Evolutionary conservation across 495 filamentous ascomycete genomes (phyloP).

Genomic region (Rhypophila decipiens): DNA sequence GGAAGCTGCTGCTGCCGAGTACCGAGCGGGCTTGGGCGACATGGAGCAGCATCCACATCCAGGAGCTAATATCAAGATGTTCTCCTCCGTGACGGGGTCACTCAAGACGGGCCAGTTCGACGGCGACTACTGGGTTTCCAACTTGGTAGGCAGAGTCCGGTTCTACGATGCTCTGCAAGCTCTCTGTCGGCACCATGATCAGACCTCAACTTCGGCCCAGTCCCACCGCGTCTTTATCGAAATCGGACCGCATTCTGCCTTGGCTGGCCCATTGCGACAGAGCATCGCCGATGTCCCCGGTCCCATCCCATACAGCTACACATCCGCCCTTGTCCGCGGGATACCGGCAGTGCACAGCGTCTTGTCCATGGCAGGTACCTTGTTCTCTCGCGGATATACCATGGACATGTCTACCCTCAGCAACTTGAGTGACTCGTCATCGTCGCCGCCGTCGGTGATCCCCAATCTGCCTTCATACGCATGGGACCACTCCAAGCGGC

Average conservation of each 20-base stretch:
- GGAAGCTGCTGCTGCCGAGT: constrained; percentile 30
- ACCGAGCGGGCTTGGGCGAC: constrained; percentile 16
- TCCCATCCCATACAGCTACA: no score
- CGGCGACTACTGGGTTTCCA: constrained; percentile 10
- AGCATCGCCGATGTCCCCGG: constrained; percentile 13
- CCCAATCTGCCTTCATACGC: constrained; percentile 24
- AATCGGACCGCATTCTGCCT: constrained; percentile 43
- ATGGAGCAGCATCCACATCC: constrained; percentile 3
- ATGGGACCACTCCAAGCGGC: constrained; percentile 33
- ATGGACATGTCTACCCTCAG: constrained; percentile 15
- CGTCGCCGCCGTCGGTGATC: constrained; percentile 1
- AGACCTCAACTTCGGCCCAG: constrained; percentile 13
- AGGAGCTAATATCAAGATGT: constrained; percentile 17
- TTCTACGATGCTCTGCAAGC: constrained; percentile 29
- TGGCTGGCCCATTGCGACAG: constrained; percentile 40
- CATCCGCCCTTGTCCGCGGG: no score
- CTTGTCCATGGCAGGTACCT: constrained; percentile 14
- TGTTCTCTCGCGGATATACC: constrained; percentile 1
- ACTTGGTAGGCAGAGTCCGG: constrained; percentile 3
- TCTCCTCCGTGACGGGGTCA: constrained; percentile 2
- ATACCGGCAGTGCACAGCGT: constrained; percentile 26
- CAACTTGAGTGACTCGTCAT: no score
- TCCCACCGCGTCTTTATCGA: no score
- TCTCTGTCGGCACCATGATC: constrained; percentile 1
- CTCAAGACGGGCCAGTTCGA: constrained; percentile 1